Evolutionary conservation across 495 filamentous ascomycete genomes (phyloP), one percentile per base, ranked within the genome.

Genomic region (Aspergillus hancockii): DNA sequence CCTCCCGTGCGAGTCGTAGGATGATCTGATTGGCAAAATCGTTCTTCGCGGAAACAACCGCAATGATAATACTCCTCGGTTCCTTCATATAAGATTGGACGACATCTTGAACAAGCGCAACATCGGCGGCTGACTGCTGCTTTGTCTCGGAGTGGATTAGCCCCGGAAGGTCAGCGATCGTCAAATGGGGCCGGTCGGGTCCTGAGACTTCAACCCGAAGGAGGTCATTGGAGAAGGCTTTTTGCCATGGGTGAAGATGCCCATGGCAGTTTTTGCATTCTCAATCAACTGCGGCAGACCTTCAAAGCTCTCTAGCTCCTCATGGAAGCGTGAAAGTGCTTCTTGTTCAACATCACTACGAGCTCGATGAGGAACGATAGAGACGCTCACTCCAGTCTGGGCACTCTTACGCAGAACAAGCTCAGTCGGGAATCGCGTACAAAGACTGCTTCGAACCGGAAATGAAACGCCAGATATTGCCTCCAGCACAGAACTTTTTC

Each of bases 381-480:
- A 72, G 13, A 80, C 74, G 3, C 51, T 52, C 16, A 78, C 67
- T 8, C 62, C 63, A 12, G 57, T 53, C 8, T 75, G 25, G 1
- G 65, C 34, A 28, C 60, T 59, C 40, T 79, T 73, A 0, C 84
- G 79, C 13, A 87, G 79, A 21, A 87, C 68, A 9, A 88, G 57
- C 58, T 87, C 81, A 1, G 80, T 87, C 10, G 83, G 76, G 60
- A 86, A 87, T 31, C 81, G 67, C 1, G 84, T 86, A 60, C 81
- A 84, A 0, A 86, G 67, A 46, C 66, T 80, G 55, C 78, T 77
- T 30, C 77, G 77, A 0, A 67, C 69, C 0, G 83, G 83, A 60
- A 90, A 89, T 4, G 79, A 70, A 19, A 89, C 78, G 31, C 83
- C 83, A 6, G 85, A 86, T 21, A 90, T 81, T 5, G 85, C 84